Base-by-base conservation (phyloP, 495 filamentous ascomycete species). In the Aspergillus sclerotioniger region DNA sequence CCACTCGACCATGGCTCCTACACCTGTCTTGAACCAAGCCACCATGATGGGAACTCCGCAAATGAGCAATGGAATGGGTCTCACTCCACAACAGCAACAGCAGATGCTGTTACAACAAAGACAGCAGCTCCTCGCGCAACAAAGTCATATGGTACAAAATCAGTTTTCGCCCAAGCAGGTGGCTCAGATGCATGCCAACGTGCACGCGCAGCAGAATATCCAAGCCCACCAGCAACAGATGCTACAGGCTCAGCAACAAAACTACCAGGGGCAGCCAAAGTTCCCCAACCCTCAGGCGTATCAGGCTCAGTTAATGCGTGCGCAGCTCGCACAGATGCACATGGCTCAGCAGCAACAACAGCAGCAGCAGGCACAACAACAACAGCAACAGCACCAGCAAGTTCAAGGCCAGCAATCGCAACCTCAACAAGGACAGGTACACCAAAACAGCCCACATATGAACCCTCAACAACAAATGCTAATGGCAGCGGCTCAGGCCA, bases 1-100 rank as follows among this genome's bases (percentile, higher is more conserved):
- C 15, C 82, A 83, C 44, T 75, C 76, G 19, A 78, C 78, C 53
- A 82, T 89, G 74, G 71, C 81, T 13, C 79, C 82, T 44, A 82
- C 79, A 3, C 83, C 84, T 5, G 76, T 84, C 45, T 82, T 86
- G 73, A 75, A 72, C 49, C 83, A 82, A 52, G 71, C 70, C 35
- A 50, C 47, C 10, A 78, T 83, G 65, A 76, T 83, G 58, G 62
- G 62, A 29, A 76, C 71, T 8, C 70, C 70, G 12, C 76, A 77
- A 49, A 76, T 79, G 71, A 65, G 65, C 43, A 64, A 61, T 53
- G 69, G 66, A 31, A 70, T 75, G 54, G 58, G 58, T 44, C 63
- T 75, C 21, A 77, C 71, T 3, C 78, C 77, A 3, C 75, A 80
- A 45, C 76, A 76, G 50, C 76, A 76, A 51, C 77, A 78, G 53